Base-by-base conservation (phyloP, 495 filamentous ascomycete genomes). In the Penicillium chermesinum region DNA sequence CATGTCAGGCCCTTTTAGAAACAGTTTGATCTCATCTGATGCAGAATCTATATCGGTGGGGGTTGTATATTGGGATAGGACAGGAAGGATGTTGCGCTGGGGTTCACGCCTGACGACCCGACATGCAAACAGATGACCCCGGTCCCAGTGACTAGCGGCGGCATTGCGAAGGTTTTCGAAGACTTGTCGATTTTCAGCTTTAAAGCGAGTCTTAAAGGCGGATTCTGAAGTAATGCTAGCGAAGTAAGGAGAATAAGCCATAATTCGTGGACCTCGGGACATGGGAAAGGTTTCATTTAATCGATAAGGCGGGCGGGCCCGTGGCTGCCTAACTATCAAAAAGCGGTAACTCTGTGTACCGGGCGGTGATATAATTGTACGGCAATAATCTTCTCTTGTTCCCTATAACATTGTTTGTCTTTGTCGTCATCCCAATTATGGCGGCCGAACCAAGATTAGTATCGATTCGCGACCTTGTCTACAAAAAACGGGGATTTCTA, bases 111-210 rank as follows among this genome's bases (percentile, higher is more conserved):
- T 38, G 10, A 52, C 16, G 10, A 53, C 38, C 13, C 47, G 49
- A 49, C 51, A 53, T 18, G 44, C 49, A 27, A 58, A 40, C 15
- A 58, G 22, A 46, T 57, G 49, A 42, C 16, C 13, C 1, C 53
- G 42, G 4, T 48, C 44, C 48, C 48, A 55, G 3, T 51, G n/a
- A 48, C 53, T 55, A 3, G 48, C 43, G 16, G 38, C 41, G 6
- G 48, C 48, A 16, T 20, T 10, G 2, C 18, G 2, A 12, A 57
- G 20, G 6, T 47, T 8, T 2, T 32, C 37, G 18, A 57, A 53
- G 15, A 16, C 1, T 32, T 39, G 50, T 17, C 40, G 36, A 19
- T 38, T 10, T 7, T 52, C 46, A 14, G 14, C 18, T 44, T 44
- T 2, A 34, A 38, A 50, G 12, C 39, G 41, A 35, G 43, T 22